Percentiles rank a stretch among this genome's conserved stretches.
These are phyloP conservation scores for Salix suchowensis DNA, from an alignment of 345 rosid genomes.

Conservation along the genomic window DNA sequence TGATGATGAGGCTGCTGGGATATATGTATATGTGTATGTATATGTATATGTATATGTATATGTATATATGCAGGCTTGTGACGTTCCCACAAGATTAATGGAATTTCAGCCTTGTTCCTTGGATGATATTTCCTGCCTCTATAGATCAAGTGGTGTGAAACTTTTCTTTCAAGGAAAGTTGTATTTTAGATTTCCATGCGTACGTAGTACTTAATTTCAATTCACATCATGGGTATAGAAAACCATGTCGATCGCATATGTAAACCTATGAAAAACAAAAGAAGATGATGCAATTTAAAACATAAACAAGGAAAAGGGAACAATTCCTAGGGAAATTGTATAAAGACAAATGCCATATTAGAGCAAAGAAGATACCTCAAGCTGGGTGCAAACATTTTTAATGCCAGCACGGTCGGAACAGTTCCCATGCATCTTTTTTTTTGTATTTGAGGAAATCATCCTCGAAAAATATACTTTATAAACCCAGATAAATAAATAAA, in stretches of 20 bases:
- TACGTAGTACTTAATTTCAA: background rate
- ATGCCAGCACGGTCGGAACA: conserved; percentile 76
- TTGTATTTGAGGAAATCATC: too few relatives aligned
- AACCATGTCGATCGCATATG: background rate
- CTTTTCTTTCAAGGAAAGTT: background rate
- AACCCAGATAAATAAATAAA: rapidly evolving
- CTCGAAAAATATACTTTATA: too few relatives aligned
- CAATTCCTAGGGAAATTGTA: background rate
- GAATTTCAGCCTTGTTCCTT: conserved; percentile 72
- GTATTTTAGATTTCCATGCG: background rate
- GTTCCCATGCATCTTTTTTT: too few relatives aligned
- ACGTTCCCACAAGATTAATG: conserved; percentile 92
- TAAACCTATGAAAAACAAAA: background rate
- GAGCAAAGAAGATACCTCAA: conserved; percentile 52
- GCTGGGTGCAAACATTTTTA: conserved; percentile 78
- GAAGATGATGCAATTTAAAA: background rate
- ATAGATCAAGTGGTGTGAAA: conserved; percentile 23
- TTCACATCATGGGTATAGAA: background rate
- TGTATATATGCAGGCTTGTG: conserved; percentile 48
- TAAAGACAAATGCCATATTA: background rate
- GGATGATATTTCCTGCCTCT: conserved; percentile 79
- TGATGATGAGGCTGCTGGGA: conserved; percentile 69
- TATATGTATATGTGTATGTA: conserved; percentile 20
- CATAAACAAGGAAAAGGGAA: background rate
- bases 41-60: too few relatives aligned